Evolutionary conservation across 352 stramenopile species (phyloP).

Genomic region (Globisporangium cystogenes): DNA sequence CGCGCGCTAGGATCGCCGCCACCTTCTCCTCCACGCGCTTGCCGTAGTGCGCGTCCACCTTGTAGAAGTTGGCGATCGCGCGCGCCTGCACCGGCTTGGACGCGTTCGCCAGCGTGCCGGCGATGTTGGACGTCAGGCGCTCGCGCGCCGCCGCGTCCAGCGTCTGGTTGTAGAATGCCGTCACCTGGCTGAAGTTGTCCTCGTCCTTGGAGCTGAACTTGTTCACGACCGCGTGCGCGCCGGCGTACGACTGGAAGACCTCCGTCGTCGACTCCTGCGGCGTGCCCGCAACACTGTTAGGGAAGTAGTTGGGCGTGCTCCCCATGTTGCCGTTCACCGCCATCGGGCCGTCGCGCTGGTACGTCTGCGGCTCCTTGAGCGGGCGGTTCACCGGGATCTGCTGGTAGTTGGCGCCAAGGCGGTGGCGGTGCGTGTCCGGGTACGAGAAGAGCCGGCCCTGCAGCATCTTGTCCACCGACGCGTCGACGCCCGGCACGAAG

Average conservation of each 20-base stretch:
- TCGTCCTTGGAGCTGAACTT: conserved; percentile 82
- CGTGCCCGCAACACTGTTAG: conserved; percentile 68
- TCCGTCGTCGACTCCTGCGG: conserved; percentile 28
- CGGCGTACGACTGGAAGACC: conserved; percentile 25
- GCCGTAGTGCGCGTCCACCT: conserved; percentile 86
- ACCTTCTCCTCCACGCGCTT: conserved; percentile 77
- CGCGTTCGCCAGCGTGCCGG: conserved; percentile 72
- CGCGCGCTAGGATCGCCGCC: conserved; percentile 21
- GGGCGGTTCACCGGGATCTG: conserved; percentile 87
- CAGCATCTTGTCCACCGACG: conserved; percentile 87
- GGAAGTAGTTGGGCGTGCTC: conserved; percentile 82
- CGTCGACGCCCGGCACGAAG: conserved; percentile 90
- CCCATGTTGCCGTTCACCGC: conserved; percentile 69
- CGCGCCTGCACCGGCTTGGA: conserved; percentile 75
- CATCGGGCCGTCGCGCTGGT: conserved; percentile 86
- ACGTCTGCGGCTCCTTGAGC: conserved; percentile 59
- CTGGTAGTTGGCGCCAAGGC: conserved; percentile 88
- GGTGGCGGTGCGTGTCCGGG: conserved; percentile 84
- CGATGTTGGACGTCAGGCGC: conserved; percentile 86
- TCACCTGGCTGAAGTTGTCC: conserved; percentile 87
- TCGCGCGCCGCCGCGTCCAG: conserved; percentile 61
- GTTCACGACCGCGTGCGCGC: conserved; percentile 30
- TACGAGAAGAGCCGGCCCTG: conserved; percentile 88
- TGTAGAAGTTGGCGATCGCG: conserved; percentile 83
- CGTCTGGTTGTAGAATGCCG: conserved; percentile 81